Evolutionary conservation across 169 alveolate species (phyloP), one percentile per base, ranked within the genome.

Genomic region (Eimeria praecox): DNA sequence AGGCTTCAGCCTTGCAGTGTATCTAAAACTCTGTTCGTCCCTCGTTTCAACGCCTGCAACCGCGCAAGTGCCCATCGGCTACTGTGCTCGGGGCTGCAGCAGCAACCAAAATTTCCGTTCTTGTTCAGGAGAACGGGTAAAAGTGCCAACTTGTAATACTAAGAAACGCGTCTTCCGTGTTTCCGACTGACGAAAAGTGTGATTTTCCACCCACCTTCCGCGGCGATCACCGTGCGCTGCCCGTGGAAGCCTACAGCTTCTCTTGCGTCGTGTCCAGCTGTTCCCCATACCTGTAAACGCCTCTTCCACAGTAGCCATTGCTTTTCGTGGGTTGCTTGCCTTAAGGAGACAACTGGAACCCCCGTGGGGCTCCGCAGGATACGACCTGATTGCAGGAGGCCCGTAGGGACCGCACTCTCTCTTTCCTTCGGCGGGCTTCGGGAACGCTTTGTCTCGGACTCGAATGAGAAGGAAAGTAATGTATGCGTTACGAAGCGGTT

Each of bases 41-140:
- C 46, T 3, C n/a, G 59, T 42, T 40, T 75, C 59, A 38, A 44
- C 56, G 14, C 59, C 59, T 40, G 62, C 62, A 75, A 35, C 86
- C 62, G 56, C 59, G 86, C 62, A 20, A 42, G 59, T 75, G 59
- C 86, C 59, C 62, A 40, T 75, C 86, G 86, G 86, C 86, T 75
- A 40, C 86, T 18, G 59, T 75, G 86, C 86, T 75, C 86, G 86
- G 86, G 86, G 86, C 86, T 75, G 86, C 78, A 66, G 78, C 78
- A 66, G 78, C 27, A 66, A 44, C 78, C 46, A 66, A 66, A n/a
- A 0, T 75, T 75, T 38, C 35, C 56, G 16, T 59, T 75, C 33
- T 75, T 10, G 38, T 24, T 40, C 42, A 40, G 22, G 44, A 66
- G 22, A 66, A 6, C 4, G 24, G 42, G 78, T 30, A 10, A 66